phyloP scores from a whole-genome alignment of 2,329 filamentous ascomycete species.

The Rutstroemia sydowiana region DNA sequence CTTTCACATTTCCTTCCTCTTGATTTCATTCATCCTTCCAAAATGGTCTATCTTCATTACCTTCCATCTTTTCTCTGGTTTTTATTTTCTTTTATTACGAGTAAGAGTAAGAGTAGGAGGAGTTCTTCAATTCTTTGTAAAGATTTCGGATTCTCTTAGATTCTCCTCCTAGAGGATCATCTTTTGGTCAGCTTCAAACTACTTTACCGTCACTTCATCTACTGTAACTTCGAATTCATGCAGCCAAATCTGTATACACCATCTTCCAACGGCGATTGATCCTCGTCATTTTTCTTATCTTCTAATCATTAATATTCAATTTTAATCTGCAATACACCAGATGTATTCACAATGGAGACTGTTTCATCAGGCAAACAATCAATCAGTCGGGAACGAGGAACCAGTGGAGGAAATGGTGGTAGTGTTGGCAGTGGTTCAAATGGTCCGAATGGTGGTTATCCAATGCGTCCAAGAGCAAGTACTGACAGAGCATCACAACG shows the following conservation, averaged over 20 bases:
- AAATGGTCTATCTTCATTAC: no score
- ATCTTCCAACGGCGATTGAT: not conserved
- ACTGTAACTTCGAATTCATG: not conserved
- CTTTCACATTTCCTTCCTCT: no score
- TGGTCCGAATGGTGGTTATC: not conserved
- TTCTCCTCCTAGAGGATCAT: constrained; percentile 6
- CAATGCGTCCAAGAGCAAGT: constrained; percentile 15
- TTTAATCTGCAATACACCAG: constrained; percentile 2
- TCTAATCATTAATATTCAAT: constrained; percentile 3
- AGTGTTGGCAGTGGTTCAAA: not conserved
- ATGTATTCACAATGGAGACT: constrained; percentile 22
- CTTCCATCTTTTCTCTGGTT: no score
- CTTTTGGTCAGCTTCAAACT: constrained; percentile 9
- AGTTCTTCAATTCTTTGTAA: no score
- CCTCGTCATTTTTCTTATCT: constrained; percentile 1
- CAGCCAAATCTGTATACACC: constrained; percentile 1
- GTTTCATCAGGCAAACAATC: constrained; percentile 11
- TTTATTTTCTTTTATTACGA: no score
- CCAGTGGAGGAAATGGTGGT: not conserved
- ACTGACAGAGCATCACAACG: constrained; percentile 12
- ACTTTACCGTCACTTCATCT: constrained; percentile 5
- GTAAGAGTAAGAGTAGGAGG: no score
- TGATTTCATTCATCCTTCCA: no score
- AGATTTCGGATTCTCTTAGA: not conserved
- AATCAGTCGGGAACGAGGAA: not conserved